Evolutionary conservation across 441 rosid genomes (phyloP).

Genomic region (Pelargonium australe): DNA sequence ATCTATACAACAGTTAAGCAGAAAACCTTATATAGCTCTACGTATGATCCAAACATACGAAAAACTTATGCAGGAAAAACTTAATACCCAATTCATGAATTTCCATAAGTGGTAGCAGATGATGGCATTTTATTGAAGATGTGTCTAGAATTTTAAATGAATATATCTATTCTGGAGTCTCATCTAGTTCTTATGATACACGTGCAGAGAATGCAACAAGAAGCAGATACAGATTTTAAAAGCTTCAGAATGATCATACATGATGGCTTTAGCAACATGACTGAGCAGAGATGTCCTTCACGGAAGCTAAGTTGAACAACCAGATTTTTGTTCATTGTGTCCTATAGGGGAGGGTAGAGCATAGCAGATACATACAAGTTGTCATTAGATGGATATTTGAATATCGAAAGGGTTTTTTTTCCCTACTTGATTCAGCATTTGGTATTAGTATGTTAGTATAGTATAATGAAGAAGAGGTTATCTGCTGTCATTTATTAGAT

Average conservation of each 20-base stretch:
- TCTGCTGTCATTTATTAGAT: not conserved
- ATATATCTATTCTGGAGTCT: slow-evolving; percentile 4
- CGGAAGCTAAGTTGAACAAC: slow-evolving; percentile 5
- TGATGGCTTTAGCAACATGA: not conserved
- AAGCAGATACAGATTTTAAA: not conserved
- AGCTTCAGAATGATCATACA: slow-evolving; percentile 5
- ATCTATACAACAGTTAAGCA: not conserved
- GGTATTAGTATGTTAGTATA: not conserved
- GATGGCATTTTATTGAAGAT: not conserved
- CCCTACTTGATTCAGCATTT: not conserved
- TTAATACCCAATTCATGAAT: not conserved
- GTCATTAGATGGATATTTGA: not conserved
- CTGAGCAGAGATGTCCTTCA: not conserved
- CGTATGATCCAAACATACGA: not conserved
- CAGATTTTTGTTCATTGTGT: not conserved
- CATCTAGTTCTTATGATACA: not conserved
- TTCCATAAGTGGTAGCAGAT: not conserved
- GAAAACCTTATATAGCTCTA: not conserved
- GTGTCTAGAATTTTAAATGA: not conserved
- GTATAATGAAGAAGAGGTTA: not conserved
- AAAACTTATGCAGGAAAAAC: not conserved
- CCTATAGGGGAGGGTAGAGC: not conserved
- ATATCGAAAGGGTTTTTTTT: not conserved
- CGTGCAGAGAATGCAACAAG: slow-evolving; percentile 19
- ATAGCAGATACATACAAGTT: slow-evolving; percentile 7